phyloP scores from a whole-genome alignment of 306 rosid species.

The Cucurbita ficifolia region DNA sequence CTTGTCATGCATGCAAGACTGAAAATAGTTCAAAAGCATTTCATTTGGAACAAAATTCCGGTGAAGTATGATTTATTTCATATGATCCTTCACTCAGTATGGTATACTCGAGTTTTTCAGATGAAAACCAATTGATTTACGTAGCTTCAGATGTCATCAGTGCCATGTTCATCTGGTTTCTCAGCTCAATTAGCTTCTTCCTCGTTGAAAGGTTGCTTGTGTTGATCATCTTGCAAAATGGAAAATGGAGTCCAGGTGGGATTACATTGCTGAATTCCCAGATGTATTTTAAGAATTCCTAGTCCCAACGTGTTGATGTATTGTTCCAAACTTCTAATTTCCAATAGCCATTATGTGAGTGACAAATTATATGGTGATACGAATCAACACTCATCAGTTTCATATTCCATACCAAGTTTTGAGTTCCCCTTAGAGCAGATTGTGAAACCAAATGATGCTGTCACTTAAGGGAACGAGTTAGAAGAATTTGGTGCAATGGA shows the following conservation, averaged over 20 bases:
- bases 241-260: too few relatives aligned
- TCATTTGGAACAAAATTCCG: constrained; percentile 50
- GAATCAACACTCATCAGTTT: too few relatives aligned
- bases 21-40: constrained; percentile 46
- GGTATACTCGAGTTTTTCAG: constrained; percentile 59
- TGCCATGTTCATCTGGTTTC: too few relatives aligned
- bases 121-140: constrained; percentile 12
- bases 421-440: constrained; percentile 21
- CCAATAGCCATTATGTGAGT: too few relatives aligned
- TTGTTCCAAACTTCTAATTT: too few relatives aligned
- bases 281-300: too few relatives aligned
- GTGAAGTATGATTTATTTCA: constrained; percentile 61
- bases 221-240: too few relatives aligned
- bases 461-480: constrained; percentile 9
- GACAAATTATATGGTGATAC: too few relatives aligned
- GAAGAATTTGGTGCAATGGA: constrained; percentile 5
- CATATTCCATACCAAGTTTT: background rate
- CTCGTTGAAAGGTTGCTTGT: too few relatives aligned
- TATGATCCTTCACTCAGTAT: constrained; percentile 64
- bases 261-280: too few relatives aligned
- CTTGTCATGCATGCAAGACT: constrained; percentile 36
- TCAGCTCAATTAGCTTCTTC: too few relatives aligned
- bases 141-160: background rate
- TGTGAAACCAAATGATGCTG: constrained; percentile 15
- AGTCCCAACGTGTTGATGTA: too few relatives aligned